Conservation (phyloP, 331 rosid species). For the Ulmus americana region DNA sequence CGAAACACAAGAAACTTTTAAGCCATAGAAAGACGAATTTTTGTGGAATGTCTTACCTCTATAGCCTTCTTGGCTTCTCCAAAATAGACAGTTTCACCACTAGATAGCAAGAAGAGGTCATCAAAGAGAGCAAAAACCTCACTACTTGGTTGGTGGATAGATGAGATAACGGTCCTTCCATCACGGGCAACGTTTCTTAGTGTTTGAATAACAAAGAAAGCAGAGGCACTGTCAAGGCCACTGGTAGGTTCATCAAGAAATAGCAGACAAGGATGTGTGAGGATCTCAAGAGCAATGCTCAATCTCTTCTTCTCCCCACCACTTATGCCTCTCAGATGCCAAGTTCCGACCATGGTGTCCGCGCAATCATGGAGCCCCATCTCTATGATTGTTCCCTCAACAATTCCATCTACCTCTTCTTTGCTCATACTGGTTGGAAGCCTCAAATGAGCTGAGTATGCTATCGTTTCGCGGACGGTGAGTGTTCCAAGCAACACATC, state of each 20-base stretch:
- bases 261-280: constrained; percentile 69
- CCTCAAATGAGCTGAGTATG: constrained; percentile 70
- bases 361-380: constrained; percentile 96
- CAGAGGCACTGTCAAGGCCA: constrained; percentile 94
- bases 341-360: constrained; percentile 70
- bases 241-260: constrained; percentile 97
- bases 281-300: constrained; percentile 88
- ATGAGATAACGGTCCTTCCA: constrained; percentile 80
- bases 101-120: constrained; percentile 78
- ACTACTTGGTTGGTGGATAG: constrained; percentile 93
- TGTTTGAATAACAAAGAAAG: constrained; percentile 85
- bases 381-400: constrained; percentile 76
- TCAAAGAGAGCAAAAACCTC: constrained; percentile 98
- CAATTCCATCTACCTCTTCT: constrained; percentile 50
- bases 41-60: constrained; percentile 37
- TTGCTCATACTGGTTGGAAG: constrained; percentile 56
- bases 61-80: constrained; percentile 83
- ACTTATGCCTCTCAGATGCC: constrained; percentile 92
- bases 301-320: constrained; percentile 97
- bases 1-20: too few relatives aligned
- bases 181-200: constrained; percentile 80
- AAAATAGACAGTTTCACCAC: constrained; percentile 85
- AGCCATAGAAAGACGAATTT: too few relatives aligned
- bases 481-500: constrained; percentile 84
- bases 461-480: constrained; percentile 74